Evolutionary conservation across 768 basidiomycete species (phyloP), one percentile per base, ranked within the genome.

Genomic region (Cyclocybe cylindracea): DNA sequence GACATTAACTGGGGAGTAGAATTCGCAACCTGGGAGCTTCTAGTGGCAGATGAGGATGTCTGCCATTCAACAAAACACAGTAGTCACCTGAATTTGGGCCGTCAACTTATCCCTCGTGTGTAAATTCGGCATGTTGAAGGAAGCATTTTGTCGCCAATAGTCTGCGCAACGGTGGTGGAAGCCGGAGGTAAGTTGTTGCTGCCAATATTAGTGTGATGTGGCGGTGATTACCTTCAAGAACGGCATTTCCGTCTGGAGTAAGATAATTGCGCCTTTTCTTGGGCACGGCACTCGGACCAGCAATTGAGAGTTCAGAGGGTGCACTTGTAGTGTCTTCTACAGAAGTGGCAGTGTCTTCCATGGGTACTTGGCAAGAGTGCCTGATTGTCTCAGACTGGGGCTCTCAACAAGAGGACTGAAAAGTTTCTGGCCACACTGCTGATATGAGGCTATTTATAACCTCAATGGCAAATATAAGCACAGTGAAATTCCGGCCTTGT

Each of bases 71-170:
- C 7, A 11, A 29, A 29, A n/a, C 16, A 31, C 13, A 8, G 5
- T 44, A 45, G 24, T 43, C 41, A 53, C 56, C 54, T 60, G 50
- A 47, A 59, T 54, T 16, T 9, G 32, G 32, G 29, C 44, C n/a
- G 48, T 50, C 16, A 59, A 39, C 7, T 8, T 18, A 38, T 54
- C 50, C 35, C 55, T 53, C 14, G 49, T 46, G 10, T 1, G 29
- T 11, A 51, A 6, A 0, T 55, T 44, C 7, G 55, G 58, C 11
- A 46, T 34, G 8, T 50, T n/a, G n/a, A 24, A 5, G 5, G 39
- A 14, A 8, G 39, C 39, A 31, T 45, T 47, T 9, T 48, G 33
- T 35, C 10, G 33, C 54, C 52, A 61, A 33, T 60, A 53, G 18
- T 43, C 59, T 60, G 44, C 29, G 24, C 41, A 37, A 43, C 19